Evolutionary conservation across 2,329 filamentous ascomycete species (phyloP).

Genomic region (Alternaria gaisen): DNA sequence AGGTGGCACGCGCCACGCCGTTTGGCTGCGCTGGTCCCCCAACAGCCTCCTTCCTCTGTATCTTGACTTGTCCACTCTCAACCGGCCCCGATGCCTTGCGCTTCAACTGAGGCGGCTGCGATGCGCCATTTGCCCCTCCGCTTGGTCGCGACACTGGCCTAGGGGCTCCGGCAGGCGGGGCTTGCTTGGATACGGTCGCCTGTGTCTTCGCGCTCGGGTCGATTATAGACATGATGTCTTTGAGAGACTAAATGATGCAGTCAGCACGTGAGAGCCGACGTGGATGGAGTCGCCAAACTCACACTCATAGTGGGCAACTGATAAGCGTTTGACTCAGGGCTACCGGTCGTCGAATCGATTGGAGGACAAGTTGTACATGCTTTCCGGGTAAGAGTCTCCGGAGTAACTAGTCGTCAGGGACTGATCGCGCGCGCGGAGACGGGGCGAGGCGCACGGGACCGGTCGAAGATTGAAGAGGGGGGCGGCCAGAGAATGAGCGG

Average conservation of each 20-base stretch:
- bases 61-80: slow-evolving; percentile 42
- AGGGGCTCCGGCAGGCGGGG: slow-evolving; percentile 37
- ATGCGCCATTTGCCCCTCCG: slow-evolving; percentile 37
- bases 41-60: slow-evolving; percentile 45
- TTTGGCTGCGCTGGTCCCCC: slow-evolving; percentile 35
- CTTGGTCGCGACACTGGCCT: slow-evolving; percentile 46
- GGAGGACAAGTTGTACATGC: slow-evolving; percentile 46
- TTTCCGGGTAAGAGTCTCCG: slow-evolving; percentile 33
- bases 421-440: slow-evolving; percentile 23
- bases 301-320: slow-evolving; percentile 50
- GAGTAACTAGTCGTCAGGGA: slow-evolving; percentile 18
- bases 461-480: slow-evolving; percentile 24
- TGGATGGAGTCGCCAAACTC: slow-evolving; percentile 30
- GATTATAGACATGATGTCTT: slow-evolving; percentile 51
- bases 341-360: slow-evolving; percentile 46
- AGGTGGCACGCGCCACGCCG: slow-evolving; percentile 35
- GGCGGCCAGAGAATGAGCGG: slow-evolving; percentile 35
- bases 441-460: slow-evolving; percentile 26
- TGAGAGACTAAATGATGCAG: slow-evolving; percentile 36
- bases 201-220: slow-evolving; percentile 41
- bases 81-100: slow-evolving; percentile 52
- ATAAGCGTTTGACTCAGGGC: slow-evolving; percentile 48
- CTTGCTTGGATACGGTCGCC: slow-evolving; percentile 32
- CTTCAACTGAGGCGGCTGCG: slow-evolving; percentile 50
- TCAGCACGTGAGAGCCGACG: slow-evolving; percentile 28